These are phyloP conservation scores for Vigna hirtella DNA, from an alignment of 306 rosid genomes.

Conservation along the genomic window DNA sequence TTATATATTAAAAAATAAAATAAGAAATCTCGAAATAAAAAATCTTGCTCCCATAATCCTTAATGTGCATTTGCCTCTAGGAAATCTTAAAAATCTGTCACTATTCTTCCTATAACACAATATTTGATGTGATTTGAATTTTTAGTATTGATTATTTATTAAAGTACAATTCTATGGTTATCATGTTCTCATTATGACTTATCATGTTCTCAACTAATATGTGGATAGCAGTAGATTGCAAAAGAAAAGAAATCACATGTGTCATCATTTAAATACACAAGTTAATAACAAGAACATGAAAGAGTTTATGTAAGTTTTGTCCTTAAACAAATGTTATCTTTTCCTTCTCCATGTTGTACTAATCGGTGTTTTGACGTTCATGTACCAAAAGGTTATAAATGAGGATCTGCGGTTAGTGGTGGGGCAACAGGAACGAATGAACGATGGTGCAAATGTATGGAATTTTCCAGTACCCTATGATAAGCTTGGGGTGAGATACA, in stretches of 20 bases:
- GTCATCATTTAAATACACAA: background rate
- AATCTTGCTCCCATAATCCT: too few relatives aligned
- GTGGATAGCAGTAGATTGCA: background rate
- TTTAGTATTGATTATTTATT: conserved; percentile 9
- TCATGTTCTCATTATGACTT: too few relatives aligned
- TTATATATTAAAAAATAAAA: too few relatives aligned
- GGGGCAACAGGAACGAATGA: conserved; percentile 94
- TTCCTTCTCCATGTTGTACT: background rate
- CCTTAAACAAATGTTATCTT: background rate
- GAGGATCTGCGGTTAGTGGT: conserved; percentile 88
- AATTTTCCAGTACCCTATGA: conserved; percentile 85
- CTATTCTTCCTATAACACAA: background rate
- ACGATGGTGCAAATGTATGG: conserved; percentile 82
- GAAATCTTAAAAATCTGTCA: background rate
- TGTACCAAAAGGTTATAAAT: conserved; percentile 66
- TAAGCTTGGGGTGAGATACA: conserved; percentile 90
- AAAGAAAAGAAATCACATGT: background rate
- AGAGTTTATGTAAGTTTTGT: background rate
- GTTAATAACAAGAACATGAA: background rate
- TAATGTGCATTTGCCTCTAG: too few relatives aligned
- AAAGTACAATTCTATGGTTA: background rate
- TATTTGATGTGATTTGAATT: background rate
- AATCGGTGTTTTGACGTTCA: conserved; percentile 5
- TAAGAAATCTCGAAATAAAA: too few relatives aligned
- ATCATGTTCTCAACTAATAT: background rate